Evolutionary conservation across 75 land plant species (phyloP).

Genomic region (Isoetes taiwanensis): DNA sequence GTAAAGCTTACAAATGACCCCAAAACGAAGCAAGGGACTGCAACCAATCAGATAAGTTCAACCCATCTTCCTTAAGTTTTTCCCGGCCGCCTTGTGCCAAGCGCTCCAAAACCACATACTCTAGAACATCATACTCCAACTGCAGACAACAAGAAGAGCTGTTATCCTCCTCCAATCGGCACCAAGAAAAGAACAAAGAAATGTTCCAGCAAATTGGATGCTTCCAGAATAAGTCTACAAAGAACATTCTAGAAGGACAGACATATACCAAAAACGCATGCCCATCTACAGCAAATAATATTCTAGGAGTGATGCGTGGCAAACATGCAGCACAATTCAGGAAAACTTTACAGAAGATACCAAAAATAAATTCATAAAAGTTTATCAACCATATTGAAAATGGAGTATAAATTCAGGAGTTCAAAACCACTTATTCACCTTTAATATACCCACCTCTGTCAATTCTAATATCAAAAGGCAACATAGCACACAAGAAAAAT

Average conservation of each 20-base stretch:
- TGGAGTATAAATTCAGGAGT: too few relatives aligned
- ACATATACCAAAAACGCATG: not conserved
- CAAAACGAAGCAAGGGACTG: slow-evolving; percentile 99
- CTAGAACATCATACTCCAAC: slow-evolving; percentile 95
- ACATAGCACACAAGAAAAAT: too few relatives aligned
- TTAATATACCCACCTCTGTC: too few relatives aligned
- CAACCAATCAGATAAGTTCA: slow-evolving; percentile 97
- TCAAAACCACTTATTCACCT: too few relatives aligned
- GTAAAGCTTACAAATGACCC: slow-evolving; percentile 87
- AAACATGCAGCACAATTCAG: too few relatives aligned
- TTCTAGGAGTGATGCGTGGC: too few relatives aligned
- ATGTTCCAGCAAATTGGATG: not conserved
- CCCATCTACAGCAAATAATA: too few relatives aligned
- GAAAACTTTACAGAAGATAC: too few relatives aligned
- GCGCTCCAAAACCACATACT: slow-evolving; percentile 97
- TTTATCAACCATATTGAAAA: too few relatives aligned
- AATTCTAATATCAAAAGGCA: too few relatives aligned
- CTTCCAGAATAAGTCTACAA: not conserved
- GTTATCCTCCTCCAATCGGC: too few relatives aligned
- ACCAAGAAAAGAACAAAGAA: not conserved
- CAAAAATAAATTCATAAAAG: too few relatives aligned
- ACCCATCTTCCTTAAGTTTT: slow-evolving; percentile 92
- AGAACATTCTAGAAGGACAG: not conserved
- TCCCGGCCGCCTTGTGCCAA: slow-evolving; percentile 96
- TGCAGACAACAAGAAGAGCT: slow-evolving; percentile 26